Evolutionary conservation across 306 rosid genomes (phyloP), one percentile per base, ranked within the genome.

Genomic region (Ziziphus jujuba): DNA sequence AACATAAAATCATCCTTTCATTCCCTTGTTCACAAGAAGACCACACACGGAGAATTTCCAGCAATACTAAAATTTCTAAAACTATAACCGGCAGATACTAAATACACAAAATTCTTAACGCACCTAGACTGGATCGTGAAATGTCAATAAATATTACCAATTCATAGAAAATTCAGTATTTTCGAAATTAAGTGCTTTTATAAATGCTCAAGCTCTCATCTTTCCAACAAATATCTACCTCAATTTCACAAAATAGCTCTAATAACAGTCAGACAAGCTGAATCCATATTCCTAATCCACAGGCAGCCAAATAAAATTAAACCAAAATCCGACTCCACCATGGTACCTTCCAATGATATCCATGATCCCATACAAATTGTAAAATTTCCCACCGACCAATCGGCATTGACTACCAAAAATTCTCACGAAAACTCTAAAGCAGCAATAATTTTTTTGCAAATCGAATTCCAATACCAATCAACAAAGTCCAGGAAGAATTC

Each of bases 391-490:
- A 56, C 45, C 55, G 3, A 55, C 16, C 3, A 12, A 15, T 22
- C 17, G 22, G 17, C n/a, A 21, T 53, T 23, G 5, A 19, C 22
- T 16, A 50, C 55, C 22, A 16, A 5, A 50, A 50, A 6, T 16
- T 16, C 55, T 2, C 22, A 50, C n/a, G 17, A 7, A 16, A 50
- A 51, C 48, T 20, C 47, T n/a, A 36, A 69, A 5, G 21, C 31
- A 36, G 4, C 31, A 8, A 49, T 38, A n/a, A 20, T 16, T 13
- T 20, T 9, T 4, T n/a, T 25, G 36, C 0, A 9, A 43, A 14
- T 48, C 69, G n/a, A 63, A 53, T 43, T 61, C 52, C 19, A 25
- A 56, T 13, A 43, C 5, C 33, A 65, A 57, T 34, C 51, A 15
- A 13, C 52, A 52, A 44, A 68, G 23, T 22, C 40, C 12, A 45